Evolutionary conservation across 2,329 filamentous ascomycete genomes (phyloP).

Genomic region (Botryotinia calthae): DNA sequence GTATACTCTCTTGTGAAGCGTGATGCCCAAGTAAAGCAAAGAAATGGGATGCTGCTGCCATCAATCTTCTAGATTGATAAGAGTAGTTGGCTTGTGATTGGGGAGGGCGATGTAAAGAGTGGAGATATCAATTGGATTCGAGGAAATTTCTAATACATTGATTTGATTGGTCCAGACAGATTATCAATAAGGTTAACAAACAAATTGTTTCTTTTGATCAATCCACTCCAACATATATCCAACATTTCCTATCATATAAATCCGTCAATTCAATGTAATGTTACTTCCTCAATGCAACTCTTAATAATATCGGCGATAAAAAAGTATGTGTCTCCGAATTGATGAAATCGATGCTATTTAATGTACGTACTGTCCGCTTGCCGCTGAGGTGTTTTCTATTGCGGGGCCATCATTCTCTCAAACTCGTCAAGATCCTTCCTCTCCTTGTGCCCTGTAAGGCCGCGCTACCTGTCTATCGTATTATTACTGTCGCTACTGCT

Average conservation of each 20-base stretch:
- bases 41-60: not conserved
- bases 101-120: not conserved
- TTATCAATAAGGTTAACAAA: not conserved
- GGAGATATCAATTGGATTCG: not conserved
- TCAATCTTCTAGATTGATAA: not conserved
- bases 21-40: not conserved
- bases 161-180: not conserved
- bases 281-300: not conserved
- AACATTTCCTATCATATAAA: not conserved
- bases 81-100: not conserved
- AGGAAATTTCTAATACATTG: not conserved
- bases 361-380: not conserved
- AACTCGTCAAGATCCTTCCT: conserved; percentile 2
- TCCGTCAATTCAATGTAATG: not conserved
- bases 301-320: not conserved
- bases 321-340: not conserved
- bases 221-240: not conserved
- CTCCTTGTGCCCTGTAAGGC: no score
- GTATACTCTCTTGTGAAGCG: not conserved
- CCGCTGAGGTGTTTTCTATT: not conserved
- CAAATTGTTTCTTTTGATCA: not conserved
- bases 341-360: not conserved
- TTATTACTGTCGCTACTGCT: not conserved
- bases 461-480: not conserved
- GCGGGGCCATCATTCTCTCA: conserved; percentile 5